Evolutionary conservation across 352 stramenopile genomes (phyloP), one percentile per base, ranked within the genome.

Genomic region (Globisporangium camurandrum): DNA sequence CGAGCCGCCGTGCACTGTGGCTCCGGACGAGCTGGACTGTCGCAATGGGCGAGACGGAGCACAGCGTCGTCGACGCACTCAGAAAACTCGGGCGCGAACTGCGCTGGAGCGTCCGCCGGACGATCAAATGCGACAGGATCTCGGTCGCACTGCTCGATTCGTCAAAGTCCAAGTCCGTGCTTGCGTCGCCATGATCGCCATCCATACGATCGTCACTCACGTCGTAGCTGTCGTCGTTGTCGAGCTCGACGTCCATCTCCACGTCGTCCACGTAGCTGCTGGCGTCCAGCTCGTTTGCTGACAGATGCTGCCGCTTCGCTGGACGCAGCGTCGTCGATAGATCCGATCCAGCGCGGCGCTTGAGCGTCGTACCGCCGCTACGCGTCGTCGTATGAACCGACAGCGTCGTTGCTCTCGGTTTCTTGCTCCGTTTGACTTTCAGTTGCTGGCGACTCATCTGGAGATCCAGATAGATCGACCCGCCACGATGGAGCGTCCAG

Each of bases 361-460:
- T 84, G 41, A 51, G 48, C 3, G 39, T 47, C 31, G 36, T 61
- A 38, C 40, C n/a, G 16, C 23, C 17, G 16, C 7, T n/a, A 17
- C 33, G 33, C 1, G 16, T 45, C 39, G 39, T 30, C 19, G n/a
- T n/a, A n/a, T n/a, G n/a, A 22, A 14, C 17, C n/a, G 17, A 71
- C 41, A 26, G 59, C 2, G 22, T 46, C 23, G 46, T 44, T 22
- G 40, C 64, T 44, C 49, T 64, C 19, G 27, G 48, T 47, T 77
- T 78, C 47, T 80, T 84, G 2, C 64, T 66, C 6, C 76, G 69
- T 38, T 89, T 91, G 8, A 86, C 79, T 49, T 93, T 92, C 19
- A 84, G 66, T 27, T 94, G 80, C 47, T 93, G 80, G 1, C 84
- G 81, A 59, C 79, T 90, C 62, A 94, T 89, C 50, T 94, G 81